Percentiles rank a stretch among this genome's conserved stretches.
Conservation (phyloP, 1,139 yeast genomes). For the Yamadazyma spencermartinsiae region DNA sequence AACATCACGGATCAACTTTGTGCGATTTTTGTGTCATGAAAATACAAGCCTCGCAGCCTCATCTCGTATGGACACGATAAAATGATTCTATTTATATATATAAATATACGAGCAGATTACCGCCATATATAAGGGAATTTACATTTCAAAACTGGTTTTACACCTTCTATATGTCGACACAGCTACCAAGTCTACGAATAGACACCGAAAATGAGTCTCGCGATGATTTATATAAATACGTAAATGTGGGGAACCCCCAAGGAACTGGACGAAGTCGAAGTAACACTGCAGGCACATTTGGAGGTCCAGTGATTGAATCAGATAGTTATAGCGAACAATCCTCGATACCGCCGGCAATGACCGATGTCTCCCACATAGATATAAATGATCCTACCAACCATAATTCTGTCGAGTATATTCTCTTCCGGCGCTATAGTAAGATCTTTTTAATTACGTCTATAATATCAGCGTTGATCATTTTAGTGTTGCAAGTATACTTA, state of each 20-base stretch:
- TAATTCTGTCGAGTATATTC: constrained; percentile 7
- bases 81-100: no score
- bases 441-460: constrained; percentile 29
- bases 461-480: constrained; percentile 29
- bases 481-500: constrained; percentile 34
- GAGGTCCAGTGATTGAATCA: neutral
- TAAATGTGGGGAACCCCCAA: constrained; percentile 1
- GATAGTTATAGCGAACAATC: neutral
- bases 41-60: no score
- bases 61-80: no score
- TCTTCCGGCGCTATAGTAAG: constrained; percentile 11
- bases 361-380: constrained; percentile 2
- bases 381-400: constrained; percentile 10
- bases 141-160: no score
- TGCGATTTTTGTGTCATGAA: no score
- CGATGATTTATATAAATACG: constrained; percentile 8
- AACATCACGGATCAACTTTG: no score
- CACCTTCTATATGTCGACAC: no score
- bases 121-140: no score
- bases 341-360: neutral
- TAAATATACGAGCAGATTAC: no score
- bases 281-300: neutral
- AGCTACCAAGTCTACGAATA: neutral
- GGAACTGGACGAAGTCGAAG: neutral
- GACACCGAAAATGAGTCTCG: constrained; percentile 3